Percentiles rank a stretch among this genome's conserved stretches.
Evolutionary conservation across 768 basidiomycete genomes (phyloP).

Genomic region (Boletus eberwhitei): DNA sequence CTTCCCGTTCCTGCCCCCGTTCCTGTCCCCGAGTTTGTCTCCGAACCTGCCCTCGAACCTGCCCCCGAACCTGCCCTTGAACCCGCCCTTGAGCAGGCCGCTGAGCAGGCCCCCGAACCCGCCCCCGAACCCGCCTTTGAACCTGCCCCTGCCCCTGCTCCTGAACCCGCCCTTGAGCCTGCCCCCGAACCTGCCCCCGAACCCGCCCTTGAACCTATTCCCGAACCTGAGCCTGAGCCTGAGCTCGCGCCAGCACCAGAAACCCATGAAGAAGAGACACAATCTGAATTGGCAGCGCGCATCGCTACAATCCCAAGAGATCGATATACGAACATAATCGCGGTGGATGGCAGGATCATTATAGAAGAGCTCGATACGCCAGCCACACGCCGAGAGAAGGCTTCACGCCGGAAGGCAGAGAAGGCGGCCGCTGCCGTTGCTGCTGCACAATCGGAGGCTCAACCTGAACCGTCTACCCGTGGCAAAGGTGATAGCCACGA

Average conservation of each 20-base stretch:
- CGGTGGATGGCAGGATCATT: constrained; percentile 50
- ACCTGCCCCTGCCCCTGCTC: background rate
- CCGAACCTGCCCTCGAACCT: background rate
- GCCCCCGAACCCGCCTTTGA: background rate
- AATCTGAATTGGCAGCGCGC: constrained; percentile 24
- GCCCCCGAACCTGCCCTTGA: background rate
- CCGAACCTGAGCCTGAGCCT: background rate
- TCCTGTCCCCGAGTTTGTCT: background rate
- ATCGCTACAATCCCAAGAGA: constrained; percentile 27
- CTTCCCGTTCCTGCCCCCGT: background rate
- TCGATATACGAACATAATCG: constrained; percentile 28
- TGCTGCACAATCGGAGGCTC: constrained; percentile 6
- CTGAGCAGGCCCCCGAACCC: background rate
- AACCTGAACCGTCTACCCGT: background rate
- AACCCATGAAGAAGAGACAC: constrained; percentile 7
- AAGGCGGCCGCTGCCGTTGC: constrained; percentile 29
- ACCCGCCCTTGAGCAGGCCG: too few species aligned
- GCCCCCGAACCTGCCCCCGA: background rate
- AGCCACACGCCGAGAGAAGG: constrained; percentile 58
- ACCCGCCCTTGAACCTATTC: background rate
- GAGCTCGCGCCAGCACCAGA: background rate
- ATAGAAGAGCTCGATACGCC: constrained; percentile 76
- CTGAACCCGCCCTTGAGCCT: background rate
- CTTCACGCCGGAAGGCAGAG: constrained; percentile 43
- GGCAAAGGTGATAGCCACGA: constrained; percentile 24